These are phyloP conservation scores for Ceratocystis variospora DNA, from an alignment of 2,329 filamentous ascomycete genomes.

Conservation along the genomic window DNA sequence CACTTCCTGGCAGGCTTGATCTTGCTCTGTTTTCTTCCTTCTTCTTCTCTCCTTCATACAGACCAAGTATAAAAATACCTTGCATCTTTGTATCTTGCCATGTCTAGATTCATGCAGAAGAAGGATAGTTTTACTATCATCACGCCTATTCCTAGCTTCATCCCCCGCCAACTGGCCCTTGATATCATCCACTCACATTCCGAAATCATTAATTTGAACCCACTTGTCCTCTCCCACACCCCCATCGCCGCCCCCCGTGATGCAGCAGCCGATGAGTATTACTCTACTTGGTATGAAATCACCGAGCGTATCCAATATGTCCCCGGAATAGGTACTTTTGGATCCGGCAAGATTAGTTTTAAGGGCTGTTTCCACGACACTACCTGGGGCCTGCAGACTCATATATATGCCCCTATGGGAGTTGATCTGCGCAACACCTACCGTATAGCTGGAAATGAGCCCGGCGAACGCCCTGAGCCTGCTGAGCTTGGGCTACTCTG, in stretches of 20 bases:
- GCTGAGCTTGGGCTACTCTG: slow-evolving; percentile 46
- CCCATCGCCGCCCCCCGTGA: slow-evolving; percentile 53
- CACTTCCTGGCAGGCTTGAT: not conserved
- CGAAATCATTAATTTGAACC: slow-evolving; percentile 58
- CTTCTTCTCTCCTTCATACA: not conserved
- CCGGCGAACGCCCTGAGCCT: slow-evolving; percentile 48
- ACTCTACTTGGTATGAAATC: slow-evolving; percentile 63
- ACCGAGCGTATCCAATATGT: slow-evolving; percentile 54
- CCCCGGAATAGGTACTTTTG: slow-evolving; percentile 51
- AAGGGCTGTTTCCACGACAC: slow-evolving; percentile 60
- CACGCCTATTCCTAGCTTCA: slow-evolving; percentile 55
- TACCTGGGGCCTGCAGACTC: slow-evolving; percentile 57
- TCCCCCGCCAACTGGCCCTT: slow-evolving; percentile 57
- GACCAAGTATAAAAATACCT: not conserved
- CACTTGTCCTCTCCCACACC: slow-evolving; percentile 50
- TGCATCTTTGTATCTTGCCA: slow-evolving; percentile 22
- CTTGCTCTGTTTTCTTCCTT: not conserved
- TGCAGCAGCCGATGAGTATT: slow-evolving; percentile 56
- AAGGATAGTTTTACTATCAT: slow-evolving; percentile 54
- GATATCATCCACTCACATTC: slow-evolving; percentile 58
- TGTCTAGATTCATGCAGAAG: slow-evolving; percentile 37
- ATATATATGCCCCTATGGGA: slow-evolving; percentile 54
- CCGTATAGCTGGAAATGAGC: slow-evolving; percentile 54
- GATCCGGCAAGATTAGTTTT: slow-evolving; percentile 52
- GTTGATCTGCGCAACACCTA: slow-evolving; percentile 57